Evolutionary conservation across 768 basidiomycete species (phyloP), one percentile per base, ranked within the genome.

Genomic region (Mycena indigotica): DNA sequence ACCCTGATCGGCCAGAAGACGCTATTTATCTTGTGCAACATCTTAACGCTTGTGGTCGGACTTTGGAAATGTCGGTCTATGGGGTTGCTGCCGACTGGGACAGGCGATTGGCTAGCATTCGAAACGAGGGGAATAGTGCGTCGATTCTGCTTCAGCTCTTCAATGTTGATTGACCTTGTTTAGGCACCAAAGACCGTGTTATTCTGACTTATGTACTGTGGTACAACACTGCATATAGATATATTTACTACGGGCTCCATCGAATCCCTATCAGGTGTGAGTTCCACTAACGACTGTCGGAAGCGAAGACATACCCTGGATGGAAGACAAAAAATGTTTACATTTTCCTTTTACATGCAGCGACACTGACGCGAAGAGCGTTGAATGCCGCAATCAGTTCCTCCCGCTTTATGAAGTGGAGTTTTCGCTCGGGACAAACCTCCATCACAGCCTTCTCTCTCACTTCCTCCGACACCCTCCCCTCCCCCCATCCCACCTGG

Each of bases 61-160:
- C 71, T 97, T 25, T 98, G 91, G 88, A 98, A 98, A 72, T 96
- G 94, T 73, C 85, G 86, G 28, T 84, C 88, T 0, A 95, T 98
- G 93, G 95, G 95, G 0, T 77, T 98, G 52, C 73, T 98, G 17
- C 95, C 95, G 0, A 89, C 86, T 1, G 93, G 95, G 1, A 91
- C 93, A 0, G 93, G 89, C 2, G 95, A 98, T 73, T 98, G 95
- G 93, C 75, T 96, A 51, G 93, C 92, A 15, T 98, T 98, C 64
- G 95, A 96, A 76, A 88, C 85, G 2, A 77, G 95, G 65, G 86
- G 85, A 30, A 52, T 70, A 66, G 91, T 94, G 65, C 65, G 86
- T 80, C 19, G 46, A 28, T 56, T 15, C 25, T 41, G 29, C 29
- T 45, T 21, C 29, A 5, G 38, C 19, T 30, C 6, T 15, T 17